Conservation (phyloP, 331 rosid species). For the Pyracantha coccinea region DNA sequence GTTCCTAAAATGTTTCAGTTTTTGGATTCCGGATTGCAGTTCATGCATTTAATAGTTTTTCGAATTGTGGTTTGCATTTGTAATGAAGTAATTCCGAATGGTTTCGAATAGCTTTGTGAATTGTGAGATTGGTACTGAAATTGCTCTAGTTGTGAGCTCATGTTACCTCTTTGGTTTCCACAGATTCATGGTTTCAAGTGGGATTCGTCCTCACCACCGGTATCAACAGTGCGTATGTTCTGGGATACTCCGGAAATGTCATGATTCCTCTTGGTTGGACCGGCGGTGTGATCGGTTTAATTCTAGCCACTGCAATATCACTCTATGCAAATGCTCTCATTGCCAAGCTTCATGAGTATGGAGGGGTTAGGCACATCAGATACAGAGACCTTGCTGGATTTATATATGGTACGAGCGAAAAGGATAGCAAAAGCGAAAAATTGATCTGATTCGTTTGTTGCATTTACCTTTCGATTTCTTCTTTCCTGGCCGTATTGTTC, state of each 20-base stretch:
- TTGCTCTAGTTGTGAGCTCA: background rate
- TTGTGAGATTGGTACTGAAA: background rate
- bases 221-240: slow-evolving; percentile 82
- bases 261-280: slow-evolving; percentile 94
- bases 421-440: background rate
- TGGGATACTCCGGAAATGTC: slow-evolving; percentile 78
- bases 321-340: slow-evolving; percentile 74
- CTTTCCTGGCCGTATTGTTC: background rate
- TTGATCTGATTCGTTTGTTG: background rate
- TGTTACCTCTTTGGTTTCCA: background rate
- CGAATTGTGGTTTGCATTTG: background rate
- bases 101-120: background rate
- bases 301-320: slow-evolving; percentile 67
- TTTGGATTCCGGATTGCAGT: background rate
- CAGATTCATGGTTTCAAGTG: slow-evolving; percentile 96
- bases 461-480: background rate
- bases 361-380: slow-evolving; percentile 90
- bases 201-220: slow-evolving; percentile 92
- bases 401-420: slow-evolving; percentile 48
- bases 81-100: background rate
- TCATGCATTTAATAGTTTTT: background rate
- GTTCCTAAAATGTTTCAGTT: background rate
- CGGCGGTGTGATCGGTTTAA: slow-evolving; percentile 57
- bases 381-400: slow-evolving; percentile 88
- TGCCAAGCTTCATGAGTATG: slow-evolving; percentile 87